Evolutionary conservation across 352 stramenopile species (phyloP), one percentile per base, ranked within the genome.

Genomic region (Phytopythium litorale): DNA sequence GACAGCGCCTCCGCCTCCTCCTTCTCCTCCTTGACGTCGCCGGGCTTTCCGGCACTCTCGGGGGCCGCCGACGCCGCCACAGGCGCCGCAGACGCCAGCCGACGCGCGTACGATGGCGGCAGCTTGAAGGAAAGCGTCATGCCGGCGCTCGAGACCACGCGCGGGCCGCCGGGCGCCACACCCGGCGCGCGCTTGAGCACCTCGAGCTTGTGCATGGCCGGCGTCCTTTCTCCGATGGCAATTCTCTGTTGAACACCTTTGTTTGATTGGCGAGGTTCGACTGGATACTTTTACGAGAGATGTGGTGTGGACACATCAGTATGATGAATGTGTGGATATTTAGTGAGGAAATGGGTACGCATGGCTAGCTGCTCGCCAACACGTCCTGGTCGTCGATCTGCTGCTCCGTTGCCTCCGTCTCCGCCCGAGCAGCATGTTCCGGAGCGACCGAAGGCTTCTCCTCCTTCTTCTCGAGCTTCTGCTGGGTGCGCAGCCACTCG

Each of bases 61-160:
- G 57, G 40, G 9, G 11, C 12, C 23, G 25, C 21, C 38, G 35
- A 30, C 62, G 59, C 21, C 23, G 2, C 21, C 13, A 12, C 49
- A 30, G 45, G 18, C 21, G n/a, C 46, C 54, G 60, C n/a, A 53
- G 32, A 33, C 28, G 37, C 25, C 32, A 32, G 46, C 19, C 48
- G 32, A 43, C 46, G 59, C 43, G 64, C 37, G 51, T 65, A 79
- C 28, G 64, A 72, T 1, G 66, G 38, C 45, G 78, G 78, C 3
- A 87, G 32, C 21, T 71, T 68, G 56, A 85, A 82, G 15, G 62
- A 72, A 46, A 84, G 62, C 25, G 78, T 82, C 76, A 87, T 74
- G 30, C 73, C 84, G 0, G 76, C 52, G 53, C 82, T 58, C 0
- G 67, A 48, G 18, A 81, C 33, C 37, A 84, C 71, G 52, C 66